Evolutionary conservation across 1,139 yeast species (phyloP).

Genomic region (Geotrichum siamense): DNA sequence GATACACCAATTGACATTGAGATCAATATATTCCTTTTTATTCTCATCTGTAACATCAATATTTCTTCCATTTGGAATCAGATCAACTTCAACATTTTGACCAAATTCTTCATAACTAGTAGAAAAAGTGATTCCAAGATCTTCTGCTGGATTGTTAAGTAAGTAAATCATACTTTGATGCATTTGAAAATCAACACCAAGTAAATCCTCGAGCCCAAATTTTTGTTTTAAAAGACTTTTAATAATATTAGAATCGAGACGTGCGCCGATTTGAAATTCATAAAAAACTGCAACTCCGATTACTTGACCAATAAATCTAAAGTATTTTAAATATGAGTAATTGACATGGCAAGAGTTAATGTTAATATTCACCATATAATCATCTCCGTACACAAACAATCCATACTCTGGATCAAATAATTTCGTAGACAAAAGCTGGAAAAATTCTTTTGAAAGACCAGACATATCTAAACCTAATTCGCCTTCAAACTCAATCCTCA

Average conservation of each 20-base stretch:
- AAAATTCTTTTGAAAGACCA: constrained; percentile 97
- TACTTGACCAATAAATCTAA: constrained; percentile 96
- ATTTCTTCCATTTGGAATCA: constrained; percentile 80
- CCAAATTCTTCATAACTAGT: constrained; percentile 97
- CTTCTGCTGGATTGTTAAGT: constrained; percentile 86
- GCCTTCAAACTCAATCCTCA: constrained; percentile 97
- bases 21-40: constrained; percentile 90
- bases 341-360: constrained; percentile 97
- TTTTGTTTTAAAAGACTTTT: constrained; percentile 96
- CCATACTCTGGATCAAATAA: constrained; percentile 99
- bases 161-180: constrained; percentile 94
- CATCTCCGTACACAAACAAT: constrained; percentile 92
- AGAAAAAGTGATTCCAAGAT: constrained; percentile 79
- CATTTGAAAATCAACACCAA: constrained; percentile 96
- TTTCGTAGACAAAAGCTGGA: constrained; percentile 91
- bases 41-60: constrained; percentile 91
- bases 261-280: constrained; percentile 96
- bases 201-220: constrained; percentile 95
- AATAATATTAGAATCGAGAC: too few relatives aligned
- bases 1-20: constrained; percentile 94
- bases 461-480: constrained; percentile 99
- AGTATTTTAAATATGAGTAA: constrained; percentile 95
- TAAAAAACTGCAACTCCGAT: constrained; percentile 98
- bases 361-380: constrained; percentile 93
- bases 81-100: constrained; percentile 80